A percentile compares a stretch with the other conserved stretches of the same genome.
phyloP scores from a whole-genome alignment of 441 rosid genomes.

The Erodium trifolium region DNA sequence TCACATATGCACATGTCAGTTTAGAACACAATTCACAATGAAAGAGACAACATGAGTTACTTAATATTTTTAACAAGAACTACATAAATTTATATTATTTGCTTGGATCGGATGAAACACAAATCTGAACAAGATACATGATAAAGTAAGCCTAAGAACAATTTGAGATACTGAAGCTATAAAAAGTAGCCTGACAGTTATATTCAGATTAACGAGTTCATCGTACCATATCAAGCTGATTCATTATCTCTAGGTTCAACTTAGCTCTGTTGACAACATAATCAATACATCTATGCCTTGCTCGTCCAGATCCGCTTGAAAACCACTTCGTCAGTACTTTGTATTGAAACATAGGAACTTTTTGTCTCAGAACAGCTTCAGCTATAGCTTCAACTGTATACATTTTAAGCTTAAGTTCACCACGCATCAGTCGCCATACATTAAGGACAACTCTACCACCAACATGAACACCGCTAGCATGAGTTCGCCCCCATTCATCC shows the following conservation, averaged over 20 bases:
- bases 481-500: conserved; percentile 99
- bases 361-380: conserved; percentile 78
- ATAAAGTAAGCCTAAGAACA: neutral
- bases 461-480: conserved; percentile 94
- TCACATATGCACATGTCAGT: conserved; percentile 13
- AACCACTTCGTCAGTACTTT: conserved; percentile 73
- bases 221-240: conserved; percentile 86
- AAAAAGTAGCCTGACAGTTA: conserved; percentile 3
- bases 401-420: conserved; percentile 84
- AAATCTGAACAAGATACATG: neutral
- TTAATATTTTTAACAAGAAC: neutral
- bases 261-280: conserved; percentile 65
- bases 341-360: conserved; percentile 64
- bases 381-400: conserved; percentile 78
- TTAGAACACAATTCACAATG: neutral
- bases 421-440: conserved; percentile 83
- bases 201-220: neutral
- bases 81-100: neutral
- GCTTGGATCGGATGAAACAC: neutral
- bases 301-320: conserved; percentile 65
- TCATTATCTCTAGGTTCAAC: conserved; percentile 70
- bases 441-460: conserved; percentile 92
- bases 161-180: neutral
- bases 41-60: neutral
- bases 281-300: conserved; percentile 81